These are phyloP conservation scores for Lodderomyces pseudojiufengensis DNA, from an alignment of 1,139 yeast species.

Conservation along the genomic window DNA sequence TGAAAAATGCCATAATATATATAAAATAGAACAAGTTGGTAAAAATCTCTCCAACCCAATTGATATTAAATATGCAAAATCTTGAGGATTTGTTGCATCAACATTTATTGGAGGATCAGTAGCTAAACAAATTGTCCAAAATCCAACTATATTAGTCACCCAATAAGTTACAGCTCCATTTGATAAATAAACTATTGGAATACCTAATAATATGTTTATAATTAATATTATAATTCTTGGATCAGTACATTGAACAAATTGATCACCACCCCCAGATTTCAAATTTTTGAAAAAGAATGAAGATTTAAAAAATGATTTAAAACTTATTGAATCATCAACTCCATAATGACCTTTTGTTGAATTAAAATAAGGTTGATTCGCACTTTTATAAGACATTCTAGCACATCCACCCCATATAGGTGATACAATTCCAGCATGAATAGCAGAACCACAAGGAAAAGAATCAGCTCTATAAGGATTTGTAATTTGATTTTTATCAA, in stretches of 20 bases:
- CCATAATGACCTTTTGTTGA: constrained; percentile 45
- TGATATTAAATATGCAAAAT: constrained; percentile 61
- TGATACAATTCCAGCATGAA: constrained; percentile 77
- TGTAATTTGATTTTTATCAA: constrained; percentile 30
- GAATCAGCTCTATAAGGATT: constrained; percentile 84
- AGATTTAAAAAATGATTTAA: constrained; percentile 71
- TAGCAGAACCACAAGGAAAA: constrained; percentile 85
- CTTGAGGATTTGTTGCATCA: constrained; percentile 50
- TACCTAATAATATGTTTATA: constrained; percentile 55
- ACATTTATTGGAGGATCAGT: constrained; percentile 77
- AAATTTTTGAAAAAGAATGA: constrained; percentile 56
- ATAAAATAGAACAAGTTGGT: constrained; percentile 70
- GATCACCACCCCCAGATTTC: constrained; percentile 16
- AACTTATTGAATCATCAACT: constrained; percentile 56
- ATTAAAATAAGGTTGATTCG: constrained; percentile 48
- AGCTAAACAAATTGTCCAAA: constrained; percentile 79
- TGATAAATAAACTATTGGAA: constrained; percentile 56
- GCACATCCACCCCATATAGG: constrained; percentile 83
- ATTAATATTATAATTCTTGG: constrained; percentile 57
- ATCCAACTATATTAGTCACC: constrained; percentile 64
- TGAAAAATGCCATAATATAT: constrained; percentile 66
- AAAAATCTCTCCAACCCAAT: constrained; percentile 69
- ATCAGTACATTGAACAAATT: constrained; percentile 55
- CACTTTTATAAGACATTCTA: constrained; percentile 51
- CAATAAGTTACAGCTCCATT: constrained; percentile 59